Conservation (phyloP, 2,329 filamentous ascomycete genomes). For the Leptosphaerulina australis region DNA sequence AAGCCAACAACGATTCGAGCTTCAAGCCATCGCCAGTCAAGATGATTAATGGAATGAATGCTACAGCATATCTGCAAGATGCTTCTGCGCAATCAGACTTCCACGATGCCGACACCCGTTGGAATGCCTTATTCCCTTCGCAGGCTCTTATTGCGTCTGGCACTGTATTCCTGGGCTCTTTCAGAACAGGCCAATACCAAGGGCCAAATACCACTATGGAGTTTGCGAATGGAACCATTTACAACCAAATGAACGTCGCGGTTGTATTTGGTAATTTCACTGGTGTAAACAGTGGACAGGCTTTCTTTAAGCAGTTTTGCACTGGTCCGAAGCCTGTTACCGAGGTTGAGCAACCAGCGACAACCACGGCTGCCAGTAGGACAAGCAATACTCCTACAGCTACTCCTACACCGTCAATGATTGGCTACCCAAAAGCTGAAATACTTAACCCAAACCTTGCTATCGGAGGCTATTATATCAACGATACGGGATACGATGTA, state of each 20-base stretch:
- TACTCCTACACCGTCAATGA: conserved; percentile 37
- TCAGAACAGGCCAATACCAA: conserved; percentile 39
- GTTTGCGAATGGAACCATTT: conserved; percentile 47
- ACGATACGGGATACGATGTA: conserved; percentile 48
- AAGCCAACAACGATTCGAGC: conserved; percentile 32
- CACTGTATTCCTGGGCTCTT: conserved; percentile 37
- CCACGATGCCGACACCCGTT: conserved; percentile 51
- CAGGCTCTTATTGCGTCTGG: conserved; percentile 41
- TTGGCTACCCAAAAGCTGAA: conserved; percentile 49
- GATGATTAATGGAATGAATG: conserved; percentile 47
- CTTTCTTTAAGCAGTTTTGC: conserved; percentile 52
- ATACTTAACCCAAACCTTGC: conserved; percentile 44
- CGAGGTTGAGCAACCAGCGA: conserved; percentile 20
- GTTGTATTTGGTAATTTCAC: conserved; percentile 41
- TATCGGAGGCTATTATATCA: conserved; percentile 55
- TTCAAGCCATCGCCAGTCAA: conserved; percentile 46
- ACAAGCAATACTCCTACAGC: conserved; percentile 24
- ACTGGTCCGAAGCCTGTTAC: conserved; percentile 30
- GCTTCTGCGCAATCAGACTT: conserved; percentile 41
- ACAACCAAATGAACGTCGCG: conserved; percentile 40
- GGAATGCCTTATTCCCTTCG: conserved; percentile 49
- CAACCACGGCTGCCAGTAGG: conserved; percentile 19
- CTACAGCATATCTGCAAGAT: conserved; percentile 41
- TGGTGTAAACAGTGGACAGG: conserved; percentile 47
- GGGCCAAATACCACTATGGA: conserved; percentile 44